phyloP scores from a whole-genome alignment of 768 basidiomycete species.

The Boletus speciosus region DNA sequence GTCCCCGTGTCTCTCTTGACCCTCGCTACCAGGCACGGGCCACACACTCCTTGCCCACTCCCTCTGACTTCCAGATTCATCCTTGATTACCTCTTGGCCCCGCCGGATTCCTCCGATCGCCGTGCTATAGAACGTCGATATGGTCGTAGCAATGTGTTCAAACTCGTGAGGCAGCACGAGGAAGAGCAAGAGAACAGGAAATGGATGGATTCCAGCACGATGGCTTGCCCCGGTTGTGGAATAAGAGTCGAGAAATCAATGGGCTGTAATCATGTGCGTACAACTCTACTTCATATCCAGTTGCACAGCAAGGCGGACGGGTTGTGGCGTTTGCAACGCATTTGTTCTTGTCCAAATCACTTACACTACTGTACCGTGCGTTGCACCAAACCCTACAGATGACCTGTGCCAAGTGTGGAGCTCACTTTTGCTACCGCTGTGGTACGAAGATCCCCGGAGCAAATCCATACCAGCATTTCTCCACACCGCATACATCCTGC shows the following conservation, averaged over 20 bases:
- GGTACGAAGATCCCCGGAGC: slow-evolving; percentile 46
- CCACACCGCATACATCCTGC: slow-evolving; percentile 47
- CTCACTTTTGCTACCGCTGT: slow-evolving; percentile 84
- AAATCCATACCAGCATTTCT: slow-evolving; percentile 71
- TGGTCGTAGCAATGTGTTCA: slow-evolving; percentile 58
- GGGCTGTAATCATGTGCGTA: slow-evolving; percentile 86
- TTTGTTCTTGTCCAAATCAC: not conserved
- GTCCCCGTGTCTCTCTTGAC: slow-evolving; percentile 1
- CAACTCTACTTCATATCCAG: not conserved
- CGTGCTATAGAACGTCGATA: slow-evolving; percentile 55
- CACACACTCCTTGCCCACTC: slow-evolving; percentile 66
- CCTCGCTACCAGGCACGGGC: slow-evolving; percentile 67
- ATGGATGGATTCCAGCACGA: slow-evolving; percentile 71
- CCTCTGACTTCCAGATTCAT: slow-evolving; percentile 64
- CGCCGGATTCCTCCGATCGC: slow-evolving; percentile 50
- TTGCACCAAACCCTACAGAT: slow-evolving; percentile 45
- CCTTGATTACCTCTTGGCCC: slow-evolving; percentile 58
- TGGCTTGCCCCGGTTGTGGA: slow-evolving; percentile 68
- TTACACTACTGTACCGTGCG: not conserved
- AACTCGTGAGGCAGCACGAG: slow-evolving; percentile 57
- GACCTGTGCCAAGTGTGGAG: slow-evolving; percentile 69
- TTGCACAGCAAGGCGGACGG: not conserved
- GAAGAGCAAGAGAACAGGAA: slow-evolving; percentile 73
- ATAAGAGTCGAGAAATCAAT: slow-evolving; percentile 70
- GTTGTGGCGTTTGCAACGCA: no score